Evolutionary conservation across 2,329 filamentous ascomycete genomes (phyloP).

Genomic region (Neocatenulostroma microsporum): DNA sequence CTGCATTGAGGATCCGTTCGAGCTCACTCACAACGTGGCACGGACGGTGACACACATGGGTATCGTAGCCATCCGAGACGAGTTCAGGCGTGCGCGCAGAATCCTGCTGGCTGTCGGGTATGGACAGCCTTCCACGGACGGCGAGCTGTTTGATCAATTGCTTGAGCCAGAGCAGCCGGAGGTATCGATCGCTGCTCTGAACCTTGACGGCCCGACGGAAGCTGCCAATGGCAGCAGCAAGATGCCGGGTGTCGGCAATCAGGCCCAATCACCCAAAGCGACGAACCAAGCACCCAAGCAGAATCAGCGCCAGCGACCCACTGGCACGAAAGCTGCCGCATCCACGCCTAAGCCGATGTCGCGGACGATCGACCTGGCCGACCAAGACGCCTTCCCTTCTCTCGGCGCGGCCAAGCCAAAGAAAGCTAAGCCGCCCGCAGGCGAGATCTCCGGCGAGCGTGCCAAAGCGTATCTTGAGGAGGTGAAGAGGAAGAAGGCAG

Average conservation of each 20-base stretch:
- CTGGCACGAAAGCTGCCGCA: no score
- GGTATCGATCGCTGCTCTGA: constrained; percentile 8
- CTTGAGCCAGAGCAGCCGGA: constrained; percentile 34
- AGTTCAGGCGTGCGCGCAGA: constrained; percentile 72
- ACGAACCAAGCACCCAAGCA: no score
- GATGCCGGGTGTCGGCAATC: neutral
- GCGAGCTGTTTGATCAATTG: constrained; percentile 24
- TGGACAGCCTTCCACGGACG: constrained; percentile 17
- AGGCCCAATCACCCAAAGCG: neutral
- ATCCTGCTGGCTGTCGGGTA: constrained; percentile 54
- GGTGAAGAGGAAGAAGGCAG: constrained; percentile 21
- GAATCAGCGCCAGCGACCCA: no score
- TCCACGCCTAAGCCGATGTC: no score
- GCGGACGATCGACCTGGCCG: constrained; percentile 15
- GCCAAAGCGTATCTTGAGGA: constrained; percentile 21
- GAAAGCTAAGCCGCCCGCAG: constrained; percentile 10
- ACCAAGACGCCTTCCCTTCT: constrained; percentile 22
- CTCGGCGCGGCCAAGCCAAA: constrained; percentile 17
- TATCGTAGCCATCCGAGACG: constrained; percentile 72
- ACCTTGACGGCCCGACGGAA: constrained; percentile 22
- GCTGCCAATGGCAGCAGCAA: neutral
- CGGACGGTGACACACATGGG: constrained; percentile 77
- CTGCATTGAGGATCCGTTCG: constrained; percentile 87
- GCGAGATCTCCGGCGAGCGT: constrained; percentile 21
- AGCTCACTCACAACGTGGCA: constrained; percentile 79